A percentile compares a stretch with the other conserved stretches of the same genome.
phyloP scores from a whole-genome alignment of 2,329 filamentous ascomycete genomes.

The Hypoxylon sp. region DNA sequence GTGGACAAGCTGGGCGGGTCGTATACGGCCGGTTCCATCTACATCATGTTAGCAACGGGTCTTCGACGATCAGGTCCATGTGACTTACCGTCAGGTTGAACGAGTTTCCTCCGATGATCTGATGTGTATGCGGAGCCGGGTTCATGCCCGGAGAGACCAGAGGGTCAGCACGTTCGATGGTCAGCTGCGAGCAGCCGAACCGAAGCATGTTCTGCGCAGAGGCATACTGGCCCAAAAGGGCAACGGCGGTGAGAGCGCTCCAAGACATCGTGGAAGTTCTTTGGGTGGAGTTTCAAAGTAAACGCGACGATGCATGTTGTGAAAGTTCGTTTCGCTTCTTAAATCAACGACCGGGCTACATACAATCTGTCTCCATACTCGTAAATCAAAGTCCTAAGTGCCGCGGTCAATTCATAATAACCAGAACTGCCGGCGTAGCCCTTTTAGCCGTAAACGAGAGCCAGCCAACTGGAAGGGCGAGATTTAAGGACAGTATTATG shows the following conservation, averaged over 20 bases:
- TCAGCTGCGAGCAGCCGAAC: conserved; percentile 44
- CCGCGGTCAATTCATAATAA: conserved; percentile 21
- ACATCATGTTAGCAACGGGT: conserved; percentile 5
- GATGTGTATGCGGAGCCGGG: conserved; percentile 41
- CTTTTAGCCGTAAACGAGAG: conserved; percentile 33
- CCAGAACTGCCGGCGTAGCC: conserved; percentile 27
- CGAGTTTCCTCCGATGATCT: conserved; percentile 43
- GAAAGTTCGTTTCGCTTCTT: conserved; percentile 12
- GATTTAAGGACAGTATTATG: conserved; percentile 20
- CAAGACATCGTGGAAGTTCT: conserved; percentile 33
- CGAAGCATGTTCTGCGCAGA: conserved; percentile 42
- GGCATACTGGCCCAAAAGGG: conserved; percentile 38
- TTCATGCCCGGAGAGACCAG: conserved; percentile 41
- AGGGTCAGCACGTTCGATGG: conserved; percentile 43
- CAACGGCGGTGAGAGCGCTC: conserved; percentile 29
- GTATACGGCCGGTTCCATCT: conserved; percentile 41
- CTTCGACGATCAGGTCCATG: conserved; percentile 18
- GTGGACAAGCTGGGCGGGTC: conserved; percentile 44
- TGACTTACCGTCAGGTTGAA: conserved; percentile 42
- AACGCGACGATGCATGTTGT: conserved; percentile 10
- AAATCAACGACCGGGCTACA: conserved; percentile 23
- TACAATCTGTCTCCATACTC: neutral
- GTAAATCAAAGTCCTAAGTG: conserved; percentile 17
- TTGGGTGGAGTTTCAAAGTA: conserved; percentile 21
- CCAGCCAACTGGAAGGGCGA: conserved; percentile 27